Conservation (phyloP, 2,329 filamentous ascomycete genomes). For the Arthroderma sp. region DNA sequence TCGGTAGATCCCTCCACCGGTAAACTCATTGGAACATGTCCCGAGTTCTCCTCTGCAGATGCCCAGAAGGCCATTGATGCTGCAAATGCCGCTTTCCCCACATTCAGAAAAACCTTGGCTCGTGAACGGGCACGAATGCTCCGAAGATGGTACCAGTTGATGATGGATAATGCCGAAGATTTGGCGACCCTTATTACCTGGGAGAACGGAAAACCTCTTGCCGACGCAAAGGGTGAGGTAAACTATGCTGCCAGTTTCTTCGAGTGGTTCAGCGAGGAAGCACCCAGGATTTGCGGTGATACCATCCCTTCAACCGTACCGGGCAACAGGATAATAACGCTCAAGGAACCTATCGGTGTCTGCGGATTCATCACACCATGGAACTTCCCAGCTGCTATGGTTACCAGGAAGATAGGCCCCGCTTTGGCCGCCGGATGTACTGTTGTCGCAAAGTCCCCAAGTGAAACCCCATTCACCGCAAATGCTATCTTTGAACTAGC, state of each 20-base stretch:
- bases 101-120: conserved; percentile 47
- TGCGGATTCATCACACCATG: conserved; percentile 55
- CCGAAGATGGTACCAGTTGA: conserved; percentile 54
- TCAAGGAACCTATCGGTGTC: conserved; percentile 55
- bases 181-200: conserved; percentile 53
- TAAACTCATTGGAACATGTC: conserved; percentile 65
- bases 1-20: conserved; percentile 65
- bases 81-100: conserved; percentile 57
- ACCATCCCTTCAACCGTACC: conserved; percentile 48
- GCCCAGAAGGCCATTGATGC: conserved; percentile 69
- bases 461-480: conserved; percentile 83
- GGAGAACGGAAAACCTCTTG: conserved; percentile 56
- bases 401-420: conserved; percentile 39
- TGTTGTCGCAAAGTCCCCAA: conserved; percentile 79
- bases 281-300: conserved; percentile 45
- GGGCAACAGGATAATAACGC: conserved; percentile 48
- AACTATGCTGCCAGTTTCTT: conserved; percentile 48
- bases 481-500: conserved; percentile 79
- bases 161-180: conserved; percentile 53
- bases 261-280: conserved; percentile 52
- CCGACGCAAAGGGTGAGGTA: conserved; percentile 47
- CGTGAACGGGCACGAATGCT: conserved; percentile 49
- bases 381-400: conserved; percentile 49
- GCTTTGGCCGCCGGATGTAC: conserved; percentile 87
- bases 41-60: conserved; percentile 66